phyloP scores from a whole-genome alignment of 495 filamentous ascomycete genomes.

The Filosporella fistucella region DNA sequence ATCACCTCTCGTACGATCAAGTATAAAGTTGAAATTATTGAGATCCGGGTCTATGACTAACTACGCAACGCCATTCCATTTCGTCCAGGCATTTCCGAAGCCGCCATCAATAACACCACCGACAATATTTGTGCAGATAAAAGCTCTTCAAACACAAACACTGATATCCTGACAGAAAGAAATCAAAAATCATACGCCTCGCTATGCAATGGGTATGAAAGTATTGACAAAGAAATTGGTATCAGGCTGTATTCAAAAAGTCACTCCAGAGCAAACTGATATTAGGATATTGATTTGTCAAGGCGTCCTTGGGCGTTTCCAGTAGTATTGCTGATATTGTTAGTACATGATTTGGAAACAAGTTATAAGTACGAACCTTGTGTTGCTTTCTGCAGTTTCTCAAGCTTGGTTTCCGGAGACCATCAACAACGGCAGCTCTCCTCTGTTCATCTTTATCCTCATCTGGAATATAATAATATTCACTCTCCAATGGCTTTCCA shows the following conservation, averaged over 20 bases:
- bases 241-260: too few species aligned
- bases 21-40: too few species aligned
- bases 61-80: too few species aligned
- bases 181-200: constrained; percentile 16
- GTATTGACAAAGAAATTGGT: neutral
- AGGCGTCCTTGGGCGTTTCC: constrained; percentile 68
- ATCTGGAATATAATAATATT: constrained; percentile 97
- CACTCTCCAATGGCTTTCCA: constrained; percentile 86
- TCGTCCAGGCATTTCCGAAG: too few species aligned
- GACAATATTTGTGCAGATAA: too few species aligned
- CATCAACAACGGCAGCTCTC: constrained; percentile 77
- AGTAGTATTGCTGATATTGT: constrained; percentile 78
- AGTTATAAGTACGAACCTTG: constrained; percentile 63
- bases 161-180: too few species aligned
- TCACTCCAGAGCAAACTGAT: neutral
- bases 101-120: too few species aligned
- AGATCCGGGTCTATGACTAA: too few species aligned
- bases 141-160: too few species aligned
- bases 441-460: constrained; percentile 75
- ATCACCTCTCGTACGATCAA: too few species aligned
- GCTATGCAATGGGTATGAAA: constrained; percentile 24
- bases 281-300: constrained; percentile 21
- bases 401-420: constrained; percentile 80
- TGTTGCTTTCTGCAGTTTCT: constrained; percentile 88
- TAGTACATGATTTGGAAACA: constrained; percentile 9